Base-by-base conservation (phyloP, 2,329 filamentous ascomycete species). In the Aspergillus sp. region DNA sequence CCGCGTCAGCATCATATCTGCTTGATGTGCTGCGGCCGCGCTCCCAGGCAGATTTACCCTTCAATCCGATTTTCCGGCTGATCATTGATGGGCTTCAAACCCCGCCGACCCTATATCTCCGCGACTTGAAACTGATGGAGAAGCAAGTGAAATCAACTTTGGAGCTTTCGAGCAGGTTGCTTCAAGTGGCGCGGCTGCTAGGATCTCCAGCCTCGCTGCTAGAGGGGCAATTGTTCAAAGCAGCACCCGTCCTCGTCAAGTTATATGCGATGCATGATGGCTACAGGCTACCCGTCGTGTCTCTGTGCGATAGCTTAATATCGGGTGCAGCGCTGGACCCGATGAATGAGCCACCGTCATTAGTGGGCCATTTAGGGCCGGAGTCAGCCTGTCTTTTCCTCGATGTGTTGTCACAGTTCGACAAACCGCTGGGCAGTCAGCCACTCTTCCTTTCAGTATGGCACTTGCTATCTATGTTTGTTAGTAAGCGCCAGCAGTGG, bases 401-500 rank as follows among this genome's bases (percentile, higher is more conserved):
- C 15, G 75, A 81, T 39, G 68, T 91, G 4, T 64, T 96, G 5
- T 79, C 83, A 4, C 74, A 77, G 38, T 69, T 95, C 15, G 85
- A 89, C 44, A 78, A 76, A 44, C 86, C 88, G 3, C 73, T 91
- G 36, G 68, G 74, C 32, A 69, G 86, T 44, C 61, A 72, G 2
- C 57, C 68, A 4, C 74, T 86, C 33, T 75, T 82, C 25, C 72
- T 75, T 26, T 68, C 71, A 5, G 80, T 86, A 13, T 98, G 89
- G 91, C 76, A 75, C 35, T 79, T 98, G 50, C 77, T 96, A 33
- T 83, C 88, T 2, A 79, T 81, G 3, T 80, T 96, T 29, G 75
- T 98, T 39, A 82, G 82, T 44, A 88, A 86, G 53, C 80, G 86
- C 41, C 91, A 98, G 55, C 88, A 94, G 52, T 96, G 89, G 84